These are phyloP conservation scores for Fusarium chaquense DNA, from an alignment of 2,329 filamentous ascomycete genomes.

Conservation along the genomic window DNA sequence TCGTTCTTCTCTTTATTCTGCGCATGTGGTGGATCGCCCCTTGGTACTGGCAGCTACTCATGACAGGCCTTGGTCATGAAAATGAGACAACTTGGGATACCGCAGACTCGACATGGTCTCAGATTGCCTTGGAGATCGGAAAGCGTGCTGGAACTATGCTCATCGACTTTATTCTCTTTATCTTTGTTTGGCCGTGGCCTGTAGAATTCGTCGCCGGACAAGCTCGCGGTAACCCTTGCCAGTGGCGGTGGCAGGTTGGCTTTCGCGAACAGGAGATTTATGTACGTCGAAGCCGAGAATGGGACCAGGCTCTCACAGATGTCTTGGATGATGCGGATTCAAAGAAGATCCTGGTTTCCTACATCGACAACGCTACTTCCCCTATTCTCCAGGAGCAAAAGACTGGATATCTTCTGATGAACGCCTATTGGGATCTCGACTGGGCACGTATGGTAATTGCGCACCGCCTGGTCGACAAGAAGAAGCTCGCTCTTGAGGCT, in stretches of 20 bases:
- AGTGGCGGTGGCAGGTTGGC: constrained; percentile 80
- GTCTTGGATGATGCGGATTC: constrained; percentile 64
- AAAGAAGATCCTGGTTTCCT: constrained; percentile 69
- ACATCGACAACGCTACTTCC: constrained; percentile 76
- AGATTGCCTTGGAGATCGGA: constrained; percentile 68
- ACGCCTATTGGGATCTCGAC: constrained; percentile 87
- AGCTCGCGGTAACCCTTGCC: constrained; percentile 69
- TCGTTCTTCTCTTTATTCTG: constrained; percentile 73
- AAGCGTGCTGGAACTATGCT: constrained; percentile 74
- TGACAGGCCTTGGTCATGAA: constrained; percentile 72
- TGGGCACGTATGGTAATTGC: constrained; percentile 84
- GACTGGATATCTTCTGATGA: constrained; percentile 89
- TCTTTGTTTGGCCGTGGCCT: constrained; percentile 80
- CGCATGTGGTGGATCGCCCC: constrained; percentile 77
- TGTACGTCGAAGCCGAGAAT: constrained; percentile 79
- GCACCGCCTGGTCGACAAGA: constrained; percentile 75
- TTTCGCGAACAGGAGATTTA: constrained; percentile 86
- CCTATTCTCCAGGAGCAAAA: constrained; percentile 76
- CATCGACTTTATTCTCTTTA: constrained; percentile 77
- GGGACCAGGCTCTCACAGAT: constrained; percentile 72
- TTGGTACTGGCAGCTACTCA: constrained; percentile 77
- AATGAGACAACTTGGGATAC: constrained; percentile 76
- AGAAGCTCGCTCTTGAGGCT: constrained; percentile 70
- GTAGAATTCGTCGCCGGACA: constrained; percentile 75
- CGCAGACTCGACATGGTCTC: constrained; percentile 65